Evolutionary conservation across 1,139 yeast species (phyloP).

Genomic region (Scheffersomyces segobiensis): DNA sequence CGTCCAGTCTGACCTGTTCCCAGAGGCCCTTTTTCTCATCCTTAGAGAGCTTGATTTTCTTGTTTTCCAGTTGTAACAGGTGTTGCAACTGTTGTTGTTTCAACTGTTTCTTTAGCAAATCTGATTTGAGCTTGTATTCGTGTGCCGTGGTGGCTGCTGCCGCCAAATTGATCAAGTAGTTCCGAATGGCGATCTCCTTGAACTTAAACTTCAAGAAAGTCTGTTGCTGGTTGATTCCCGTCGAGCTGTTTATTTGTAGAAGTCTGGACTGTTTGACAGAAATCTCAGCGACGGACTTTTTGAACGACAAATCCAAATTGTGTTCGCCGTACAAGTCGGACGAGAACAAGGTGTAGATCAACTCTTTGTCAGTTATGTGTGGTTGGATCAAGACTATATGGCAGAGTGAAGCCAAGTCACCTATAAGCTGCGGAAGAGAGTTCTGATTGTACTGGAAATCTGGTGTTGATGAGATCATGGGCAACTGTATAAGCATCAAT

Average conservation of each 20-base stretch:
- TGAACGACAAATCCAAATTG: slow-evolving; percentile 44
- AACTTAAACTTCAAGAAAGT: slow-evolving; percentile 36
- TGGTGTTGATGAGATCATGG: slow-evolving; percentile 40
- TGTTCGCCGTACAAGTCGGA: slow-evolving; percentile 51
- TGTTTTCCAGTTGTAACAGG: slow-evolving; percentile 13
- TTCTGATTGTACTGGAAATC: slow-evolving; percentile 34
- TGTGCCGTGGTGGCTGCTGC: slow-evolving; percentile 58
- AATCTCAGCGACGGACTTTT: slow-evolving; percentile 51
- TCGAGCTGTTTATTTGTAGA: slow-evolving; percentile 38
- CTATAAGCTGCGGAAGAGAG: slow-evolving; percentile 43
- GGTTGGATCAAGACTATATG: slow-evolving; percentile 44
- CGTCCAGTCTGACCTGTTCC: slow-evolving; percentile 53
- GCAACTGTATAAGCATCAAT: slow-evolving; percentile 39
- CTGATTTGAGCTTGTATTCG: slow-evolving; percentile 46
- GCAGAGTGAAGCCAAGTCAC: slow-evolving; percentile 44
- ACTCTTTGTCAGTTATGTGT: slow-evolving; percentile 44
- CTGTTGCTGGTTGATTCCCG: slow-evolving; percentile 22
- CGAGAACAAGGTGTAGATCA: slow-evolving; percentile 41
- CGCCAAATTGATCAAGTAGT: slow-evolving; percentile 51
- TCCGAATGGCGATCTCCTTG: slow-evolving; percentile 50
- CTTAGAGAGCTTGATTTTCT: slow-evolving; percentile 37
- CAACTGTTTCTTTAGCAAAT: slow-evolving; percentile 30
- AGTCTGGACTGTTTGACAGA: slow-evolving; percentile 52
- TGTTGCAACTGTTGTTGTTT: slow-evolving; percentile 9
- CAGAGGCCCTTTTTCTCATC: slow-evolving; percentile 48